These are phyloP conservation scores for Nothophytophthora sp. DNA, from an alignment of 352 stramenopile species.

Conservation along the genomic window DNA sequence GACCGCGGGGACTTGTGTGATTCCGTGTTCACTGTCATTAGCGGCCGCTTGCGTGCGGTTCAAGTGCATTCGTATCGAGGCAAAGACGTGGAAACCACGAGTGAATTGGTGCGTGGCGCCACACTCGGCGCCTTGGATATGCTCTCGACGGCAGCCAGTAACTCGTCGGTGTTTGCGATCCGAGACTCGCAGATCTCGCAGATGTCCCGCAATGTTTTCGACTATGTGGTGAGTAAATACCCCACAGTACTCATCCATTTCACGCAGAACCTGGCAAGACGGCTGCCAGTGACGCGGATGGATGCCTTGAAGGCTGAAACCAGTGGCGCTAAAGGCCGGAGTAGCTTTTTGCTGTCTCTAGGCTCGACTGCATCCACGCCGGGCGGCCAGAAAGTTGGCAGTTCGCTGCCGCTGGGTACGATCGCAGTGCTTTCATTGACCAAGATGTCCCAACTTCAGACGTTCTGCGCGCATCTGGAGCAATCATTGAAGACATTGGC, in stretches of 20 bases:
- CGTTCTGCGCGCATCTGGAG: conserved; percentile 72
- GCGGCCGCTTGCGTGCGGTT: conserved; percentile 70
- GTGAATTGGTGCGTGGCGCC: conserved; percentile 77
- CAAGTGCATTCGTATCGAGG: conserved; percentile 63
- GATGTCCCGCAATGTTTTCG: conserved; percentile 86
- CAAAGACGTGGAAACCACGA: conserved; percentile 74
- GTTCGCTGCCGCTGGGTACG: conserved; percentile 61
- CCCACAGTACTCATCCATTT: conserved; percentile 80
- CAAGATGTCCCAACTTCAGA: conserved; percentile 71
- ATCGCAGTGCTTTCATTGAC: conserved; percentile 81
- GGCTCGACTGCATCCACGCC: conserved; percentile 25
- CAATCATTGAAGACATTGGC: conserved; percentile 65
- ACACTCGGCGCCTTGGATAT: conserved; percentile 86
- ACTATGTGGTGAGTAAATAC: conserved; percentile 74
- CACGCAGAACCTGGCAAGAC: conserved; percentile 70
- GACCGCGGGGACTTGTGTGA: conserved; percentile 75
- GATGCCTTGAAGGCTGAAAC: conserved; percentile 37
- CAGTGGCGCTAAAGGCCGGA: conserved; percentile 32
- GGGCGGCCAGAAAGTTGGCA: conserved; percentile 20
- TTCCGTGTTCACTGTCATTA: conserved; percentile 84
- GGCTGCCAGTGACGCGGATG: conserved; percentile 45
- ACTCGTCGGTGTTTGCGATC: conserved; percentile 85
- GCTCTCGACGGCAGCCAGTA: conserved; percentile 67
- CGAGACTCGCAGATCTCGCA: conserved; percentile 88
- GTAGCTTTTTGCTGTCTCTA: conserved; percentile 63